Conservation (phyloP, 1,284 basidiomycete genomes). For the Lentinula novae-zelandiae region DNA sequence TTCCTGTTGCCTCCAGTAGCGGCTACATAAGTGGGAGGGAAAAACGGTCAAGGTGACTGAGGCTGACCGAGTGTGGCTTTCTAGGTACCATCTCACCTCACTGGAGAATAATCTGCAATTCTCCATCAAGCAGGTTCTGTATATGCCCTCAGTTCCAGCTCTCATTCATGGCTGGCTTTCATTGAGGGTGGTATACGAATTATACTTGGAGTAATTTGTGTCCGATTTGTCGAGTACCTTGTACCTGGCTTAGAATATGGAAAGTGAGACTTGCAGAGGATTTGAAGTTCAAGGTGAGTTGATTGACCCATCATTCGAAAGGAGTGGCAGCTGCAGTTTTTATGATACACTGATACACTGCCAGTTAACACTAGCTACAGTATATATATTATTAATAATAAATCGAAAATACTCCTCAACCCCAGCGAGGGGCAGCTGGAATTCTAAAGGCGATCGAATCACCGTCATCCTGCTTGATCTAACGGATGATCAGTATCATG, state of each 20-base stretch:
- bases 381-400: neutral
- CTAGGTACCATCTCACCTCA: neutral
- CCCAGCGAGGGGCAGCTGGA: neutral
- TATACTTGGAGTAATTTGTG: too few relatives aligned
- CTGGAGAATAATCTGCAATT: neutral
- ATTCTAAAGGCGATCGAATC: neutral
- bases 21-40: neutral
- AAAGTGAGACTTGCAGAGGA: neutral
- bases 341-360: neutral
- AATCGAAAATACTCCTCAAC: neutral
- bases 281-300: neutral
- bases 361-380: neutral
- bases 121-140: too few relatives aligned
- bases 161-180: neutral
- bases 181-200: too few relatives aligned
- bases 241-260: too few relatives aligned
- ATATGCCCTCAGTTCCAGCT: neutral
- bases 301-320: neutral
- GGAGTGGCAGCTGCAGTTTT: neutral
- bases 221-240: too few relatives aligned
- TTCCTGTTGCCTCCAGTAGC: too few relatives aligned
- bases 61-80: neutral
- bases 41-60: neutral
- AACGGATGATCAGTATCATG: slow-evolving; percentile 4
- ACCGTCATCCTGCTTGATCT: neutral